Evolutionary conservation across 129 eudicot species (phyloP).

Genomic region (Apium graveolens): DNA sequence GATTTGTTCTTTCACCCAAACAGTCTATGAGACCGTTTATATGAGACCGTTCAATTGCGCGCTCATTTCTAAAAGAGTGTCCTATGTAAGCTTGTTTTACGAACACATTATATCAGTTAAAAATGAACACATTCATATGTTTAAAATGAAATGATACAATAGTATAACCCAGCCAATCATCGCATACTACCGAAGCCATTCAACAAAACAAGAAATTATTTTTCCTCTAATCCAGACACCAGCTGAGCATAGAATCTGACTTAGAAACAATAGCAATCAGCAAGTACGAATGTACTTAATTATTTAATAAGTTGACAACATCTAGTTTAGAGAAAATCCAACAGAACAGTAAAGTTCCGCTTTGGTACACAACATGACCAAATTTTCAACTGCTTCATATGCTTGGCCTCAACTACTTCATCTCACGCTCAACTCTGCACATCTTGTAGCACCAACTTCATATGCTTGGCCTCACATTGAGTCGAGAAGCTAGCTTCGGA

Average conservation of each 20-base stretch:
- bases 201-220: not conserved
- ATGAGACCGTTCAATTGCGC: too few species aligned
- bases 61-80: too few species aligned
- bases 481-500: constrained; percentile 33
- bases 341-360: not conserved
- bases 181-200: not conserved
- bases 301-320: not conserved
- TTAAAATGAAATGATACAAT: not conserved
- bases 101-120: too few species aligned
- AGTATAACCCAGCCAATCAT: not conserved
- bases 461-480: constrained; percentile 32
- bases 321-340: not conserved
- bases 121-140: too few species aligned
- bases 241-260: not conserved
- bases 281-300: not conserved
- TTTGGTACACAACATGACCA: constrained; percentile 3
- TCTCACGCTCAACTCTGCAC: not conserved
- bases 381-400: not conserved
- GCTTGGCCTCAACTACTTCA: not conserved
- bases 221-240: not conserved
- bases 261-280: not conserved
- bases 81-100: too few species aligned
- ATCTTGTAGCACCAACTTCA: constrained; percentile 17
- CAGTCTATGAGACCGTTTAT: too few species aligned
- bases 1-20: too few species aligned